A percentile compares a stretch with the other conserved stretches of the same genome.
Conservation (phyloP, 225 moss, liverwort and hornwort genomes). For the Sphagnum tenellum region DNA sequence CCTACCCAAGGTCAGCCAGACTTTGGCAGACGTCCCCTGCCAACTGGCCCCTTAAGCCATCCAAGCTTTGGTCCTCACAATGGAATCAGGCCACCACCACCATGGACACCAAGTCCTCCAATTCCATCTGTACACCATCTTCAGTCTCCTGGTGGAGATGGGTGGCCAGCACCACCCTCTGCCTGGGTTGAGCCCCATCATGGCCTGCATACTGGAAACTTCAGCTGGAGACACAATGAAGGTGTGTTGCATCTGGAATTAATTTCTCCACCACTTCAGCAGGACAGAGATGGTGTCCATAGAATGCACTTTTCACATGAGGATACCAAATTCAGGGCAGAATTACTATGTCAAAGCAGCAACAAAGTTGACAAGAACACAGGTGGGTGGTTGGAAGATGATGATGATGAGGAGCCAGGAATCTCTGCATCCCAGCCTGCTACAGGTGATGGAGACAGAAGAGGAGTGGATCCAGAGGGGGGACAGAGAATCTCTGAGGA, state of each 20-base stretch:
- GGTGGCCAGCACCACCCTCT: not conserved
- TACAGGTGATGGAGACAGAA: too few relatives aligned
- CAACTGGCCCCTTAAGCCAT: slow-evolving; percentile 1
- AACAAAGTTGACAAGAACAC: not conserved
- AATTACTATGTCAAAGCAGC: too few relatives aligned
- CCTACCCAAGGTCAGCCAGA: not conserved
- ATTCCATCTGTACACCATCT: not conserved
- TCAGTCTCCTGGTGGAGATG: not conserved
- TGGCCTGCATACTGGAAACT: not conserved
- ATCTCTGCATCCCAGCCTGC: too few relatives aligned
- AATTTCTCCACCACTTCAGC: too few relatives aligned
- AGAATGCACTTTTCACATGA: too few relatives aligned
- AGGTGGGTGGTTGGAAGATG: slow-evolving; percentile 6
- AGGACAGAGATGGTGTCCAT: too few relatives aligned
- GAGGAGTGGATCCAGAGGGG: not conserved
- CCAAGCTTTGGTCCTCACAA: not conserved
- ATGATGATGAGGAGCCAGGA: not conserved
- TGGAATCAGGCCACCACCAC: not conserved
- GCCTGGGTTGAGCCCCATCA: not conserved
- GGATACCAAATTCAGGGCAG: too few relatives aligned
- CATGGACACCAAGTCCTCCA: slow-evolving; percentile 2
- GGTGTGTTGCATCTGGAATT: not conserved
- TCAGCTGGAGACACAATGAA: not conserved
- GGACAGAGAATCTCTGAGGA: not conserved
- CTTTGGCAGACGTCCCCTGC: not conserved